Base-by-base conservation (phyloP, 1,284 basidiomycete species). In the Thelephora terrestris region DNA sequence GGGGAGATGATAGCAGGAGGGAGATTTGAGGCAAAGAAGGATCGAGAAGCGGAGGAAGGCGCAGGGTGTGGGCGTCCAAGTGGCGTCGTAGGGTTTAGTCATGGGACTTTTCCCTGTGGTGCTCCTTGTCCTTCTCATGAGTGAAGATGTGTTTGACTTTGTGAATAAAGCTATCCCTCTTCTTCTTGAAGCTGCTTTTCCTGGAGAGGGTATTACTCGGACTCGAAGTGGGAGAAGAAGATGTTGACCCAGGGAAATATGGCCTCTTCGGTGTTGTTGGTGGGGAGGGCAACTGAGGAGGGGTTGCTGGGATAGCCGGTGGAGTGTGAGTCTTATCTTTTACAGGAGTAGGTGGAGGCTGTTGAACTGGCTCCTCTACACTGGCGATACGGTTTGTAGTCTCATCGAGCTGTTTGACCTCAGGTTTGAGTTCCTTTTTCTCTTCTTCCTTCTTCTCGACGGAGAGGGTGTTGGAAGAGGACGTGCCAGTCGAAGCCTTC, bases 141-240 rank as follows among this genome's bases (percentile, higher is more conserved):
- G 59, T 55, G 56, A 79, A 75, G 5, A 74, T 56, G 24, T 64
- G 56, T 56, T 72, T 78, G 40, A 71, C 57, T 48, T 53, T 75
- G 17, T 66, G 67, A 44, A 77, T 65, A 20, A 77, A 58, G 9
- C 75, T 75, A 2, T 59, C 59, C 39, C 70, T 65, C 59, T 74
- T 78, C 59, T 61, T 66, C 7, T 57, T 59, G 9, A 54, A 54
- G 21, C 53, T 48, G 23, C 39, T 18, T 18, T 39, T 18, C 37
- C 16, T 39, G 9, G 37, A 27, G 25, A 27, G 4, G 9, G 23
- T n/a, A 4, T 23, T 39, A 18, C 14, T 16, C 16, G 23, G 18
- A 9, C 21, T 39, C 21, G 37, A 39, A n/a, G 37, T 16, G 25
- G 39, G 18, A 14, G 39, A 42, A 14, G 20, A 21, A 3, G 39